phyloP scores from a whole-genome alignment of 1,284 basidiomycete species.

The Volvariella surrecta region DNA sequence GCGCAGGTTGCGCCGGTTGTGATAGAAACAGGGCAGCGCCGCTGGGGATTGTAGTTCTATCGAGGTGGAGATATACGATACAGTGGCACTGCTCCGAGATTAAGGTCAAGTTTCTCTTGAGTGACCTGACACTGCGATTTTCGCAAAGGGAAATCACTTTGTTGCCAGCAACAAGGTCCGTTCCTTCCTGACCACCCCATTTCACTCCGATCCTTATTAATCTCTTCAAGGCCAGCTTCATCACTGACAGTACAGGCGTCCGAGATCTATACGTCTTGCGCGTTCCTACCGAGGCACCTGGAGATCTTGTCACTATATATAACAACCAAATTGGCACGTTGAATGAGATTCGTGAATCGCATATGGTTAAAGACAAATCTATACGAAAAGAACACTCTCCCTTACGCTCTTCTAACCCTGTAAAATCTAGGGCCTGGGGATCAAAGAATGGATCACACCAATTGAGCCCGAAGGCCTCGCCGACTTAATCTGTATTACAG shows the following conservation, averaged over 20 bases:
- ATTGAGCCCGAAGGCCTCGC: not conserved
- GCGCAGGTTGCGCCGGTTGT: too few relatives aligned
- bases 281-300: not conserved
- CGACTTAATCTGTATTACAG: not conserved
- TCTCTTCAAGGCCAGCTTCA: not conserved
- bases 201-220: not conserved
- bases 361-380: not conserved
- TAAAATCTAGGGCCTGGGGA: not conserved
- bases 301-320: not conserved
- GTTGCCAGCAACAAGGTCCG: not conserved
- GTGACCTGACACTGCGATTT: not conserved
- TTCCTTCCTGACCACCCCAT: not conserved
- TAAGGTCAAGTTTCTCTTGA: too few relatives aligned
- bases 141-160: not conserved
- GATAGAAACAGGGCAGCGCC: too few relatives aligned
- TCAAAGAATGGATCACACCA: not conserved
- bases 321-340: not conserved
- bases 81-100: too few relatives aligned
- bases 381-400: not conserved
- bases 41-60: too few relatives aligned
- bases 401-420: not conserved
- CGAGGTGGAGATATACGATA: too few relatives aligned
- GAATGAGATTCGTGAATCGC: not conserved
- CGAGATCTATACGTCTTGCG: not conserved
- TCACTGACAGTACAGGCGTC: not conserved